Evolutionary conservation across 139 green algal species (phyloP), one percentile per base, ranked within the genome.

Genomic region (Chlorella sp.): DNA sequence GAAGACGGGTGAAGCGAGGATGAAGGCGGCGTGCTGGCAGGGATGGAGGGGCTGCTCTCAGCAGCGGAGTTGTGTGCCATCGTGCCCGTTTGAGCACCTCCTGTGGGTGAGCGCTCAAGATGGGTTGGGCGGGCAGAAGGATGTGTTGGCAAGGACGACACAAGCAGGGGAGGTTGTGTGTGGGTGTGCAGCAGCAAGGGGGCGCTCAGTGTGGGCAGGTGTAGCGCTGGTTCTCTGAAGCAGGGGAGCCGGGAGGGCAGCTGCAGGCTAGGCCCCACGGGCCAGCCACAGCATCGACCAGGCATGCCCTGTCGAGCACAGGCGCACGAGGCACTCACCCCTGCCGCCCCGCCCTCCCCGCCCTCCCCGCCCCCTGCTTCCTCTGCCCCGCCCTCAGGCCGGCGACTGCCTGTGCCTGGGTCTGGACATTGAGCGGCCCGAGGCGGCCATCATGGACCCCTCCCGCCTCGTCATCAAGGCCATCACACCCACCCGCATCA

Each of bases 391-490:
- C n/a, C n/a, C n/a, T 0, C 73, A 79, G 73, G 32, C n/a, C 4
- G 73, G 73, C n/a, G 73, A 79, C 73, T 79, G 73, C 73, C 32
- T 79, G 32, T 79, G 73, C 73, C 73, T 79, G 73, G 73, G 73
- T 12, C 73, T 79, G 73, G n/a, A 79, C n/a, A 40, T 79, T 21
- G 73, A 79, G 73, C 73, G 73, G 32, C 73, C 73, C 0, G 73
- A 79, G 73, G 73, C 73, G 11, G 73, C 73, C 0, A 34, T 79
- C 14, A 40, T 40, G n/a, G 73, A 79, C n/a, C 73, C 73, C 73
- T 79, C 73, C 73, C 73, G 73, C 73, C 73, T 79, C 32, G 73
- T 79, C 14, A 42, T 79, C 73, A 79, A 79, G n/a, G 73, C 73
- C n/a, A 79, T 79, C 73, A 21, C 32, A 18, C 73, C 73, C 73